Percentiles rank a stretch among this genome's conserved stretches.
Conservation (phyloP, 495 filamentous ascomycete species). For the Lindgomyces ingoldianus region DNA sequence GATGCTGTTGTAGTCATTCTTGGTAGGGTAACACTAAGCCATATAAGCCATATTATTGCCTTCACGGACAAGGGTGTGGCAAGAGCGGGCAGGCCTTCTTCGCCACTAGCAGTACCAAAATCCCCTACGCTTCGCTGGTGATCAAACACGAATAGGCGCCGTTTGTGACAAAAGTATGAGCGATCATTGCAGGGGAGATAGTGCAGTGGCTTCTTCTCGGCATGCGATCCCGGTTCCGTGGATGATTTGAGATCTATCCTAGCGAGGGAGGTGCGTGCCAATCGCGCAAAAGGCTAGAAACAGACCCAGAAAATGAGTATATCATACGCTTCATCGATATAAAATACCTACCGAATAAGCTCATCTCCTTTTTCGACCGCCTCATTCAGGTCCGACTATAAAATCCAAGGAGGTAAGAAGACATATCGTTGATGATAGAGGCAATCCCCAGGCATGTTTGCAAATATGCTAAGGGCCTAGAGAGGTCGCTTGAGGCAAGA, state of each 20-base stretch:
- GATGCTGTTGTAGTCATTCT: not conserved
- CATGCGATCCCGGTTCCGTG: slow-evolving; percentile 18
- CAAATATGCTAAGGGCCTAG: not conserved
- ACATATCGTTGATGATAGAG: not conserved
- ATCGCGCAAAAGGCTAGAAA: slow-evolving; percentile 16
- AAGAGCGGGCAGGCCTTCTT: slow-evolving; percentile 8
- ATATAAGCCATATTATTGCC: not conserved
- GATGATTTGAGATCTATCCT: slow-evolving; percentile 21
- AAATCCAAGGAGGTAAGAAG: not conserved
- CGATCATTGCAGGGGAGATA: slow-evolving; percentile 20
- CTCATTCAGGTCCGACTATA: not conserved
- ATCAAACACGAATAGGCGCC: slow-evolving; percentile 16
- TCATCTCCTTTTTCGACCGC: not conserved
- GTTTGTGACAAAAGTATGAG: slow-evolving; percentile 20
- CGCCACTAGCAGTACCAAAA: slow-evolving; percentile 4
- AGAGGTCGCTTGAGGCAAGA: not conserved
- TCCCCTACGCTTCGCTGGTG: slow-evolving; percentile 4
- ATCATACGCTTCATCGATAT: slow-evolving; percentile 16
- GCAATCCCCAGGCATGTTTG: not conserved
- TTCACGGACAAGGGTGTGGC: not conserved
- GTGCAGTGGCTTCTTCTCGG: slow-evolving; percentile 19
- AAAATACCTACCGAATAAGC: not conserved
- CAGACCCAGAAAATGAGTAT: slow-evolving; percentile 24
- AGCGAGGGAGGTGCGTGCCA: slow-evolving; percentile 20
- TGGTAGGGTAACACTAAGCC: not conserved